These are phyloP conservation scores for Rhizophora mangle DNA, from an alignment of 345 rosid species.

Conservation along the genomic window DNA sequence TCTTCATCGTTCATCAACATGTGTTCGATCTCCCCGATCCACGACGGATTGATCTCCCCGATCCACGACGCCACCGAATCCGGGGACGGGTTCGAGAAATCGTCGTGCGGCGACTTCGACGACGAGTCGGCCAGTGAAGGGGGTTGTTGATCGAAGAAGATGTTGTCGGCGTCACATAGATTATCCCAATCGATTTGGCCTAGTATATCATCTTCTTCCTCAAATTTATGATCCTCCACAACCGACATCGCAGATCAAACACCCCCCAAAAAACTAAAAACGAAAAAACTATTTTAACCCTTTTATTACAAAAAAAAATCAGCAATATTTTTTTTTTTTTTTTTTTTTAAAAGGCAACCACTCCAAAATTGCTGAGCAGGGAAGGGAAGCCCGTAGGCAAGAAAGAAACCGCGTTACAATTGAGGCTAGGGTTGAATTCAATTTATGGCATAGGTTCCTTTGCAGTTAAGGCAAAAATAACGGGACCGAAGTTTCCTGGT, in stretches of 20 bases:
- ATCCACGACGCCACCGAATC: constrained; percentile 38
- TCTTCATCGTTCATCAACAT: constrained; percentile 46
- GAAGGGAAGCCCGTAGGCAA: too few relatives aligned
- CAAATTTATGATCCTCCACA: constrained; percentile 12
- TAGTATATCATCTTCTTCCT: constrained; percentile 19
- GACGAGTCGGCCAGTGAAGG: neutral
- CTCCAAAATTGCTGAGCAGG: too few relatives aligned
- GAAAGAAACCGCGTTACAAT: too few relatives aligned
- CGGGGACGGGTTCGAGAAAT: constrained; percentile 23
- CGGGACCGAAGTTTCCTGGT: too few relatives aligned
- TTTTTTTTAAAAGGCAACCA: too few relatives aligned
- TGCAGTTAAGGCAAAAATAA: too few relatives aligned
- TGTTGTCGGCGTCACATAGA: constrained; percentile 26
- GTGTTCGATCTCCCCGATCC: constrained; percentile 48
- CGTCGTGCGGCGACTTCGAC: neutral
- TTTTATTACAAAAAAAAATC: too few relatives aligned
- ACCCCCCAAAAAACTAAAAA: too few relatives aligned
- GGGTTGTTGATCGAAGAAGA: constrained; percentile 19
- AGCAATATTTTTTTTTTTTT: too few relatives aligned
- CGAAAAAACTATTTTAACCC: too few relatives aligned
- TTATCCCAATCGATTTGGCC: constrained; percentile 33
- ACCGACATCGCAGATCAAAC: neutral
- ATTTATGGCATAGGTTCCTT: too few relatives aligned
- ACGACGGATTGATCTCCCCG: constrained; percentile 39
- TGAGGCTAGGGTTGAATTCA: too few relatives aligned